Evolutionary conservation across 768 basidiomycete species (phyloP).

Genomic region (Suillus spraguei): DNA sequence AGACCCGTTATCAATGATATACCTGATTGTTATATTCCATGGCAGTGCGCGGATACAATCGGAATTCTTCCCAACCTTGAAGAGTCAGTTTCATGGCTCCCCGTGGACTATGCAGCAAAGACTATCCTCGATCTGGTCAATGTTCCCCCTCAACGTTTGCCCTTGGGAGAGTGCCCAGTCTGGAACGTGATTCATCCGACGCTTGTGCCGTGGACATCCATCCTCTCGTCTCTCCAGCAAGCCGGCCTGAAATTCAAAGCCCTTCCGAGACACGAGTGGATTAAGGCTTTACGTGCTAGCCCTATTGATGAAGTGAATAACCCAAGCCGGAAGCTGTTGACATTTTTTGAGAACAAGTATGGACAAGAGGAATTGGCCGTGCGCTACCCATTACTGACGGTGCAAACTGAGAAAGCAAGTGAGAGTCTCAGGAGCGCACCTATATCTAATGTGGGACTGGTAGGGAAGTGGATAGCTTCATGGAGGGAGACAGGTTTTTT

Average conservation of each 20-base stretch:
- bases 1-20: not conserved
- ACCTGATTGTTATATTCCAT: constrained; percentile 24
- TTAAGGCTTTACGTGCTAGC: constrained; percentile 25
- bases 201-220: constrained; percentile 35
- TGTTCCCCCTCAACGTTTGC: constrained; percentile 4
- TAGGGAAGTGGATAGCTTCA: constrained; percentile 42
- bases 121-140: constrained; percentile 48
- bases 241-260: constrained; percentile 36
- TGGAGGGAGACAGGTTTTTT: constrained; percentile 46
- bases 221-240: constrained; percentile 40
- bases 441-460: constrained; percentile 28
- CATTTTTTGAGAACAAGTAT: constrained; percentile 30
- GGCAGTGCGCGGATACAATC: constrained; percentile 43
- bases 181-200: constrained; percentile 24
- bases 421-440: constrained; percentile 21
- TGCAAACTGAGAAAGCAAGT: constrained; percentile 18
- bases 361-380: constrained; percentile 17
- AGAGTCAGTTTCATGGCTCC: constrained; percentile 47
- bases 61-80: constrained; percentile 35
- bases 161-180: constrained; percentile 19
- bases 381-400: constrained; percentile 16
- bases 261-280: constrained; percentile 25
- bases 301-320: constrained; percentile 25
- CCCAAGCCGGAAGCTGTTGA: constrained; percentile 27
- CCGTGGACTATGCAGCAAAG: constrained; percentile 52